Conservation (phyloP, 1,139 yeast genomes). For the Spathaspora sp. region DNA sequence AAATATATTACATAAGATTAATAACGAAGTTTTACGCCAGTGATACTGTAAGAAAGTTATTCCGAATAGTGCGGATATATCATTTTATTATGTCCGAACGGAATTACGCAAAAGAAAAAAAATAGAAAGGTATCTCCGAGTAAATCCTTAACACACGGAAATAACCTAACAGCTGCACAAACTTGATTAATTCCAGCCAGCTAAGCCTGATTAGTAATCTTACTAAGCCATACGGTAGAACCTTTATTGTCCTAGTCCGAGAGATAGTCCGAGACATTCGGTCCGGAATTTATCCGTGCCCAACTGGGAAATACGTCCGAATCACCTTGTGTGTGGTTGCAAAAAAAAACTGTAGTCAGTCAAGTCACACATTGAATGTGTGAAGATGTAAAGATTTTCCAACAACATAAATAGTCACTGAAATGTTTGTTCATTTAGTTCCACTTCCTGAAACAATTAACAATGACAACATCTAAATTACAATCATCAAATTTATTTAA, state of each 20-base stretch:
- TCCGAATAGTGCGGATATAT: no score
- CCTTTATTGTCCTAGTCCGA: no score
- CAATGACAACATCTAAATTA: slow-evolving; percentile 3
- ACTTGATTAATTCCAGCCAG: no score
- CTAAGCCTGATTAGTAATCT: no score
- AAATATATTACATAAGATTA: slow-evolving; percentile 6
- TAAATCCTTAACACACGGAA: no score
- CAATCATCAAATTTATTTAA: slow-evolving; percentile 36
- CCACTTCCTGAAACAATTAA: background rate
- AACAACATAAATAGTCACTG: background rate
- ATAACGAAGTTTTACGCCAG: background rate
- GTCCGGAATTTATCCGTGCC: background rate
- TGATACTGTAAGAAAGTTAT: no score
- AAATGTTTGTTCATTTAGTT: background rate
- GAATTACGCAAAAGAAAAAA: no score
- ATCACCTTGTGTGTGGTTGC: background rate
- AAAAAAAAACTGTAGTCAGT: background rate
- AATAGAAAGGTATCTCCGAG: no score
- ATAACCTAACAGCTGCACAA: no score
- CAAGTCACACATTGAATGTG: no score
- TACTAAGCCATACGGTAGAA: no score
- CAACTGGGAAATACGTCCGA: background rate
- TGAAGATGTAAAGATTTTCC: background rate
- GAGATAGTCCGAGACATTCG: background rate
- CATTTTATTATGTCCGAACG: no score